Conservation (phyloP, 768 basidiomycete species). For the Tylopilus balloui region DNA sequence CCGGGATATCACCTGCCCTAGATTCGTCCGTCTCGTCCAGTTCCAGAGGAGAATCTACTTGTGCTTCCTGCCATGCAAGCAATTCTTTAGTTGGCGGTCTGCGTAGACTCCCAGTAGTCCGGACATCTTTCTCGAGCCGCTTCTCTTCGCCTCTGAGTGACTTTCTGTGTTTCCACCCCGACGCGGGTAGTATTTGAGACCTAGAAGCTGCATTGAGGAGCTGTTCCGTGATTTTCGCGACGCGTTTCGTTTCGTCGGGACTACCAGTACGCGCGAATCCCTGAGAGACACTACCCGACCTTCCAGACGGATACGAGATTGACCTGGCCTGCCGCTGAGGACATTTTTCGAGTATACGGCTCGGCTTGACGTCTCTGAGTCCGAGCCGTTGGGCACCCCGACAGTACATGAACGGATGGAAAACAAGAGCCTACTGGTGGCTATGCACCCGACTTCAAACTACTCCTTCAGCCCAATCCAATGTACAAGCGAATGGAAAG, state of each 20-base stretch:
- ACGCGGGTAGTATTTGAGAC: conserved; percentile 18
- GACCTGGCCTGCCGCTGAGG: background rate
- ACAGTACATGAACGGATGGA: conserved; percentile 30
- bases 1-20: conserved; percentile 17
- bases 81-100: conserved; percentile 26
- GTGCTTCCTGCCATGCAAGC: conserved; percentile 24
- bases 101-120: conserved; percentile 2
- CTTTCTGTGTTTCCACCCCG: conserved; percentile 36
- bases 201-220: conserved; percentile 34
- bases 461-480: background rate
- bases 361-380: conserved; percentile 15
- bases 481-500: conserved; percentile 84
- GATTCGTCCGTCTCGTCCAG: conserved; percentile 14
- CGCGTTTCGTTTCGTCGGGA: conserved; percentile 2
- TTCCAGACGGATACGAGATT: background rate
- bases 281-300: background rate
- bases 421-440: conserved; percentile 21
- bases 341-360: conserved; percentile 11
- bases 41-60: conserved; percentile 7
- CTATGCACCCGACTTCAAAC: conserved; percentile 12
- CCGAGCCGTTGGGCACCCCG: conserved; percentile 18
- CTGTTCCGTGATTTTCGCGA: conserved; percentile 25
- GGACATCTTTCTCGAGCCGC: conserved; percentile 29
- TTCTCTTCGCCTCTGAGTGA: conserved; percentile 39
- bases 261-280: background rate